phyloP scores from a whole-genome alignment of 139 green algal species.

The Ettlia oleoabundans region DNA sequence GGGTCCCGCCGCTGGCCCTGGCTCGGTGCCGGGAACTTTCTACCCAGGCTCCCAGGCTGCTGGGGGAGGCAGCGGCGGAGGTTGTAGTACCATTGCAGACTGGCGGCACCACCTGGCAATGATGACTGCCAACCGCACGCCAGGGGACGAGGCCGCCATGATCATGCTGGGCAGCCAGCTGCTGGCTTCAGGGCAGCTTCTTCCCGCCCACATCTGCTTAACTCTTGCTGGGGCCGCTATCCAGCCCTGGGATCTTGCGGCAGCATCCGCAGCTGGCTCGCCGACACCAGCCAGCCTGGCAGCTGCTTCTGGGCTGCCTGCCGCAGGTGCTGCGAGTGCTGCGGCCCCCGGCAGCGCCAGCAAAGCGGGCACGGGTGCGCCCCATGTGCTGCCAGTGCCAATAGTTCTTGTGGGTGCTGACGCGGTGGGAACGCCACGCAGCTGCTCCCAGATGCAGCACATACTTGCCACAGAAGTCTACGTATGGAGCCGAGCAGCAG shows the following conservation, averaged over 20 bases:
- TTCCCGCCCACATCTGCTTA: slow-evolving; percentile 80
- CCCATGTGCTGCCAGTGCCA: neutral
- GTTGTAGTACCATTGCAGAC: slow-evolving; percentile 43
- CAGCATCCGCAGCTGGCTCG: neutral
- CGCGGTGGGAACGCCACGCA: slow-evolving; percentile 38
- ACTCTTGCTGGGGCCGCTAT: slow-evolving; percentile 60
- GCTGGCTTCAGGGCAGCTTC: slow-evolving; percentile 42
- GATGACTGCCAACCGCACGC: slow-evolving; percentile 62
- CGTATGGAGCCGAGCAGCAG: slow-evolving; percentile 65
- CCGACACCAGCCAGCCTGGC: neutral
- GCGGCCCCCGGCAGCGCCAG: neutral
- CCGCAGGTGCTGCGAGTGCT: neutral
- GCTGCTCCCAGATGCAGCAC: slow-evolving; percentile 44
- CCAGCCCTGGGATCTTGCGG: slow-evolving; percentile 34
- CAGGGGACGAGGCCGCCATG: slow-evolving; percentile 64
- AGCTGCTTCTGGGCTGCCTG: too few species aligned
- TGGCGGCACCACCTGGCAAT: slow-evolving; percentile 83
- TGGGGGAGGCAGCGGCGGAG: too few species aligned
- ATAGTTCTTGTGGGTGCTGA: slow-evolving; percentile 72
- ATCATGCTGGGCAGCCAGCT: slow-evolving; percentile 56
- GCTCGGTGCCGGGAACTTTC: neutral
- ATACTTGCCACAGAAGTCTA: slow-evolving; percentile 81
- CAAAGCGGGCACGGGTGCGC: neutral
- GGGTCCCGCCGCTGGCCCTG: neutral
- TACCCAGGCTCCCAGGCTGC: neutral